These are phyloP conservation scores for Lecanicillium sp. DNA, from an alignment of 2,329 filamentous ascomycete genomes.

Conservation along the genomic window DNA sequence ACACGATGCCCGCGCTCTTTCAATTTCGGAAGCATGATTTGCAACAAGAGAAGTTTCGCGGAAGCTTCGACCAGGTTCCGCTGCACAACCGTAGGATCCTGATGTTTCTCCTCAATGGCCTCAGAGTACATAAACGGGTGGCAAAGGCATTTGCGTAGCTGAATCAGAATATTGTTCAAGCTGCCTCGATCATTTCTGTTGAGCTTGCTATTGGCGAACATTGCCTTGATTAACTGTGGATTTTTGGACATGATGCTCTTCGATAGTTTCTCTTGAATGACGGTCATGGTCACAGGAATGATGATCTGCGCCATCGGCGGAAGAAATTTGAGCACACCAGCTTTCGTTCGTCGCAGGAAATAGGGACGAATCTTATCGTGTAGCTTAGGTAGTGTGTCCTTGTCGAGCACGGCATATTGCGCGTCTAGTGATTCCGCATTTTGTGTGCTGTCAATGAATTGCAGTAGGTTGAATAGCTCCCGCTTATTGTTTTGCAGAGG, in stretches of 20 bases:
- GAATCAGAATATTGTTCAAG: conserved; percentile 91
- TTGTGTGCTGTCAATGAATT: conserved; percentile 71
- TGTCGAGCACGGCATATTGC: conserved; percentile 69
- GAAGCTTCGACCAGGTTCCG: conserved; percentile 87
- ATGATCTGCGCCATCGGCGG: conserved; percentile 94
- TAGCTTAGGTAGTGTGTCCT: conserved; percentile 71
- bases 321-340: conserved; percentile 81
- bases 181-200: conserved; percentile 68
- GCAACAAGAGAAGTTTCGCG: conserved; percentile 76
- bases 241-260: conserved; percentile 91
- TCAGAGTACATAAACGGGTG: conserved; percentile 93
- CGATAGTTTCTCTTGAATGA: conserved; percentile 88
- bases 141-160: conserved; percentile 87
- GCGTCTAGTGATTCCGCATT: conserved; percentile 68
- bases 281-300: conserved; percentile 88
- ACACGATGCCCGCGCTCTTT: conserved; percentile 81
- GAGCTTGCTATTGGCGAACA: conserved; percentile 64
- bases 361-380: conserved; percentile 75
- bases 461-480: conserved; percentile 92
- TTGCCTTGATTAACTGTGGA: conserved; percentile 76
- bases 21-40: conserved; percentile 81
- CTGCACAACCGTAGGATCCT: conserved; percentile 55
- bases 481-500: conserved; percentile 92
- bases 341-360: conserved; percentile 72
- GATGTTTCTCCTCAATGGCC: conserved; percentile 76